Evolutionary conservation across 352 stramenopile genomes (phyloP), one percentile per base, ranked within the genome.

Genomic region (Phytophthora europaea): DNA sequence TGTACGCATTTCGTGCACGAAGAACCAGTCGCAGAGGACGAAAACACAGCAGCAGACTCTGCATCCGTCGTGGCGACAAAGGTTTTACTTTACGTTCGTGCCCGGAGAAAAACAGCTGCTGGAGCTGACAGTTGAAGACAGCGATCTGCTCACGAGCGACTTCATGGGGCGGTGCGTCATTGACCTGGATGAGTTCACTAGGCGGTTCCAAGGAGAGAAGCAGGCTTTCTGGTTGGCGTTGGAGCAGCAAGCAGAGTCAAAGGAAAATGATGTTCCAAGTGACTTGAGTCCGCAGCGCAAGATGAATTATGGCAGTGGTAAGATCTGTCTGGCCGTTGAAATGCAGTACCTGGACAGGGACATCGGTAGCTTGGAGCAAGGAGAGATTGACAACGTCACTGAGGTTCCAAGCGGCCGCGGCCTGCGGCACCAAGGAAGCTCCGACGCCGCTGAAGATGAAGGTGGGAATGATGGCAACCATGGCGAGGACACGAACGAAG

Each of bases 111-210:
- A 80, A 20, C 83, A 91, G 56, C 54, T 87, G 0, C 51, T 95
- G n/a, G 77, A 89, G 48, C 45, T 95, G 5, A 68, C 72, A 1
- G 67, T 93, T 6, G 83, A 94, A 76, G 88, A 94, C 67, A 78
- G 81, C 31, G 85, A 94, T 61, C 68, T 93, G 59, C 75, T 93
- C 23, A 81, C 77, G 65, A 91, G 84, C 60, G 83, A 93, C 62
- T 93, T 94, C n/a, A 84, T 94, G 64, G 88, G 88, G 13, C 74
- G 85, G 31, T 88, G 83, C 40, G 73, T 89, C 6, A 83, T 95
- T 64, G 82, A 92, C 63, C n/a, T 94, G 23, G 79, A 89, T 55
- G 83, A 90, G 48, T 93, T 87, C 51, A 64, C 72, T 12, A 80
- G 77, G 36, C 79, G 77, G 13, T 91, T 78, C 50, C 66, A 71